Percentiles rank a stretch among this genome's conserved stretches.
phyloP scores from a whole-genome alignment of 2,329 filamentous ascomycete species.

The Pseudocercospora fijiensis region DNA sequence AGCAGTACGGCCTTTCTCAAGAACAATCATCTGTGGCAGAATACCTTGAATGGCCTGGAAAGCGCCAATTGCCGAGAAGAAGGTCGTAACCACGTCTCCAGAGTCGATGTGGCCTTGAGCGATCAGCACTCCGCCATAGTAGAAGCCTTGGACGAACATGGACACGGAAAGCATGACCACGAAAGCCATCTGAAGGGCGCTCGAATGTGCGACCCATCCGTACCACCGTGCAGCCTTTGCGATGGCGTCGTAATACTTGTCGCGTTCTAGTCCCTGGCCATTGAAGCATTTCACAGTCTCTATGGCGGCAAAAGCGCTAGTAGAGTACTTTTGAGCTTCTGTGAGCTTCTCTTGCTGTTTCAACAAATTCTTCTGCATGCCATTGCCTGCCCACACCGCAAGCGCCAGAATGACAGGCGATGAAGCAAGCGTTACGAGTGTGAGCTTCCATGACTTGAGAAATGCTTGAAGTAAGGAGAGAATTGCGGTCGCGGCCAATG shows the following conservation, averaged over 20 bases:
- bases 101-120: constrained; percentile 57
- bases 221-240: constrained; percentile 63
- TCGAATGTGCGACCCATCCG: constrained; percentile 65
- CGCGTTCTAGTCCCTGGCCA: constrained; percentile 66
- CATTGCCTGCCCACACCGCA: constrained; percentile 60
- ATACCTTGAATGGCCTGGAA: constrained; percentile 73
- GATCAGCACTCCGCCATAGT: constrained; percentile 75
- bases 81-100: constrained; percentile 74
- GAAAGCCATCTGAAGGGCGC: constrained; percentile 69
- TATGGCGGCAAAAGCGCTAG: constrained; percentile 69
- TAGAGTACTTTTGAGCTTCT: constrained; percentile 68
- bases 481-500: constrained; percentile 63
- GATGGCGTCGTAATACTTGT: constrained; percentile 62
- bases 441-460: constrained; percentile 79
- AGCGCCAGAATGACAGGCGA: constrained; percentile 66
- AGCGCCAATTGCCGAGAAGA: constrained; percentile 76
- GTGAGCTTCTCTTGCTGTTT: constrained; percentile 67
- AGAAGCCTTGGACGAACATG: constrained; percentile 88
- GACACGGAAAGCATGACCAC: constrained; percentile 71
- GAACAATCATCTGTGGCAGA: constrained; percentile 71
- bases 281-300: constrained; percentile 87
- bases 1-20: constrained; percentile 78
- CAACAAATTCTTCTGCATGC: constrained; percentile 65
- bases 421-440: constrained; percentile 72
- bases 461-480: constrained; percentile 71